Evolutionary conservation across 148 eudicot species (phyloP), one percentile per base, ranked within the genome.

Genomic region (Agrostemma githago): DNA sequence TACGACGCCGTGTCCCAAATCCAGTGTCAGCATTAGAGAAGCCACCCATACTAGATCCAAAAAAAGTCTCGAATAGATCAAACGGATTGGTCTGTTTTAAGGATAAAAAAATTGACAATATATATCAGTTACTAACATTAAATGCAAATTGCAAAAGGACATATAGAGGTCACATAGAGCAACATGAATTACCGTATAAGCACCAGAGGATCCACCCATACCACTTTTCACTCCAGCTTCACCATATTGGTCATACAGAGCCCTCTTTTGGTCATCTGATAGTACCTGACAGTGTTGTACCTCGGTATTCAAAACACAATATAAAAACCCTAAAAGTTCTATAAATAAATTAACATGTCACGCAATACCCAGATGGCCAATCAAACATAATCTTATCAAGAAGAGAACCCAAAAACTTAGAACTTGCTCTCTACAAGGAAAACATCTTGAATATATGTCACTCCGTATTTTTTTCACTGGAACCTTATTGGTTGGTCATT

Each of bases 261-360:
- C 89, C 85, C 99, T 87, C 81, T 92, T 92, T 79, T 92, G 85
- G 82, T 95, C 99, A 89, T 95, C 99, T 90, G 97, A 95, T 90
- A 92, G 85, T 79, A 95, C 96, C 99, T 95, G 97, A 84, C 90
- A 90, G 82, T 82, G 62, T 70, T 64, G 57, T 38, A 83, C 79
- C 74, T 88, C 85, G 89, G 86, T 72, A 66, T 79, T 80, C 84
- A 73, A 85, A 82, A 81, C 68, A 39, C 54, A 67, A 59, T 60
- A 72, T 66, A 20, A 48, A 74, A 71, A 39, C 4, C 59, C 38
- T 17, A 14, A 12, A 66, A 48, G 58, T 66, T 66, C 67, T 77
- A 71, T 17, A 11, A 54, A 44, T 9, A 61, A 76, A 43, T 12
- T 20, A 72, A 26, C 34, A 26, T 26, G 34, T 26, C 34, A 57